phyloP scores from a whole-genome alignment of 371 early-diverging fungal genomes.

The Coemansia sp. region DNA sequence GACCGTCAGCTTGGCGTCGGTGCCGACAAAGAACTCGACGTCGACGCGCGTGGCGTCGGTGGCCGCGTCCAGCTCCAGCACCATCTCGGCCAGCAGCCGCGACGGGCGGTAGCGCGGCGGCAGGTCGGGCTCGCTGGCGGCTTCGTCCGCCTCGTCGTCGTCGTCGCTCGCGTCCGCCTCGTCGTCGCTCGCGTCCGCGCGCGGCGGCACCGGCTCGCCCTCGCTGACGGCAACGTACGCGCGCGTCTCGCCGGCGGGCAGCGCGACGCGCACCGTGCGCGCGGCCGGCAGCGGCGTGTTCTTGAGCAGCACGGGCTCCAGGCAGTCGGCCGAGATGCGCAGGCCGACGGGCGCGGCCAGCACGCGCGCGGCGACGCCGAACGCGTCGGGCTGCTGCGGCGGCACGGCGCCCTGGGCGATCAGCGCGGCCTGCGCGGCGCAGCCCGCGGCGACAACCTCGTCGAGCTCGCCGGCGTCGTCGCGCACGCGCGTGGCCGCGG shows the following conservation, averaged over 20 bases:
- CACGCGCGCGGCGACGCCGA: constrained; percentile 52
- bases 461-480: constrained; percentile 78
- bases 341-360: constrained; percentile 80
- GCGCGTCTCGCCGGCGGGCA: constrained; percentile 68
- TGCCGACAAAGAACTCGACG: constrained; percentile 48
- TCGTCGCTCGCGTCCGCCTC: constrained; percentile 33
- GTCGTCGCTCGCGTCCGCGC: constrained; percentile 23
- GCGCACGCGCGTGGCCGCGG: constrained; percentile 77
- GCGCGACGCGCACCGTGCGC: constrained; percentile 71
- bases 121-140: constrained; percentile 40
- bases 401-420: constrained; percentile 53
- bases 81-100: constrained; percentile 49
- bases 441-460: constrained; percentile 98
- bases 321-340: constrained; percentile 66
- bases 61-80: constrained; percentile 44
- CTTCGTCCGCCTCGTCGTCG: constrained; percentile 44
- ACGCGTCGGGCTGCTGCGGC: constrained; percentile 57
- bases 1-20: constrained; percentile 47
- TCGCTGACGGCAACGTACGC: constrained; percentile 82
- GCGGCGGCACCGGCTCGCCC: constrained; percentile 43
- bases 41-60: constrained; percentile 30
- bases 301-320: constrained; percentile 75
- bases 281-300: constrained; percentile 84
- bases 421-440: constrained; percentile 92
- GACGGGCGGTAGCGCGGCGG: constrained; percentile 39